Evolutionary conservation across 441 rosid genomes (phyloP), one percentile per base, ranked within the genome.

Genomic region (Isatis lusitanica): DNA sequence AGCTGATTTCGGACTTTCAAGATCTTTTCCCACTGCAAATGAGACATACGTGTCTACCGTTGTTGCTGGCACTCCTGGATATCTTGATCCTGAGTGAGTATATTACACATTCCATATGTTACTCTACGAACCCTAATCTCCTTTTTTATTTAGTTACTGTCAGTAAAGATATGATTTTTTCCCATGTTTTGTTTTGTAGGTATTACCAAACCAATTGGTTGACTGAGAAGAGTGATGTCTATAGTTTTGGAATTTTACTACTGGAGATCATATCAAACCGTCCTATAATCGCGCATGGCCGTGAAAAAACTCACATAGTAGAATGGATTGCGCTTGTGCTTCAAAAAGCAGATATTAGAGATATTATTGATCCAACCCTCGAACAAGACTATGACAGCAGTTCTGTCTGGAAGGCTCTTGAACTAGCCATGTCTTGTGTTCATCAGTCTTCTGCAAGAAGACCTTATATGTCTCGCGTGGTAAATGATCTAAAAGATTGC

Each of bases 31-130:
- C 0, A 4, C 2, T 0, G 82, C 73, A 50, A 52, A 33, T 57
- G 73, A 53, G 6, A 63, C 24, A 33, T 18, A 81, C 39, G 47
- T 70, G 4, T 77, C 78, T 9, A 79, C 85, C 0, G 46, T 67
- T 31, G 75, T 83, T 59, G 80, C 82, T 46, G 85, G 85, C 0
- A 79, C 85, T 2, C 83, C 77, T 1, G 85, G 84, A 0, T 85
- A 81, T 50, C 77, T 85, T 38, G 86, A 85, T 51, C 85, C 85
- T 0, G 84, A 81, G 86, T 81, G 68, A 51, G 80, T 38, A n/a
- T n/a, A n/a, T n/a, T n/a, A n/a, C n/a, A n/a, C n/a, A n/a, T n/a
- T n/a, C n/a, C n/a, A n/a, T n/a, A n/a, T n/a, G n/a, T n/a, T n/a
- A n/a, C n/a, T n/a, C n/a, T n/a, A n/a, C n/a, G n/a, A n/a, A n/a